A percentile compares a stretch with the other conserved stretches of the same genome.
Evolutionary conservation across 768 basidiomycete species (phyloP).

Genomic region (Ramaria rubella): DNA sequence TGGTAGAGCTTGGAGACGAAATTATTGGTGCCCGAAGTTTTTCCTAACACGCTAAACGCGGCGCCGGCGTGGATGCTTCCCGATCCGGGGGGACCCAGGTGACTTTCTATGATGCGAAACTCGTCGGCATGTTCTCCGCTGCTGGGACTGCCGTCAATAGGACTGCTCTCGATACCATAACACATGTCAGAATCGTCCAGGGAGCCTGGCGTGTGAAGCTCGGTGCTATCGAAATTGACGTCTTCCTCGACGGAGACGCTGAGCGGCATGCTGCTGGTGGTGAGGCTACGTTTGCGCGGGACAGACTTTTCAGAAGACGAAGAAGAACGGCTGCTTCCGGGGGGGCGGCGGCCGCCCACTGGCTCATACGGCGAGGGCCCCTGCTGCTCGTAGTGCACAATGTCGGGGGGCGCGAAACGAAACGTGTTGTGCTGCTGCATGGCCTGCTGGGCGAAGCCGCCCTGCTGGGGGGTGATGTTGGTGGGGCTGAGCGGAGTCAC

Average conservation of each 20-base stretch:
- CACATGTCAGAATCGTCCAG: constrained; percentile 60
- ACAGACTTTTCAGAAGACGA: constrained; percentile 49
- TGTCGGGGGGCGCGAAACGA: constrained; percentile 41
- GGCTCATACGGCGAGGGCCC: constrained; percentile 24
- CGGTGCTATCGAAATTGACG: constrained; percentile 20
- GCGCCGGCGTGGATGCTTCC: constrained; percentile 17
- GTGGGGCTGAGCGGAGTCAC: constrained; percentile 12
- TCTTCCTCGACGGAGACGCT: constrained; percentile 27
- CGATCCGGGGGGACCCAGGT: constrained; percentile 3
- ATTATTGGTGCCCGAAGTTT: constrained; percentile 66
- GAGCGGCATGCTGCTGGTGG: constrained; percentile 31
- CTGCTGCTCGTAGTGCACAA: constrained; percentile 24
- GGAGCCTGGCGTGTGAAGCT: constrained; percentile 25
- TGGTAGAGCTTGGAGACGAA: constrained; percentile 81
- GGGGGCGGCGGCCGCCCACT: constrained; percentile 30
- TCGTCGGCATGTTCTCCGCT: constrained; percentile 26
- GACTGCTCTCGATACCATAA: constrained; percentile 40
- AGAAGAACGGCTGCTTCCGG: constrained; percentile 35
- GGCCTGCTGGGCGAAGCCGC: constrained; percentile 2
- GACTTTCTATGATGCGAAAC: constrained; percentile 17
- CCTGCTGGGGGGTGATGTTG: constrained; percentile 9
- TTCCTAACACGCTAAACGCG: constrained; percentile 48
- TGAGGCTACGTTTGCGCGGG: constrained; percentile 64
- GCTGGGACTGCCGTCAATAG: constrained; percentile 31
- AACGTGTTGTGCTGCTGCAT: constrained; percentile 27